Base-by-base conservation (phyloP, 345 rosid genomes). In the Sonneratia caseolaris region DNA sequence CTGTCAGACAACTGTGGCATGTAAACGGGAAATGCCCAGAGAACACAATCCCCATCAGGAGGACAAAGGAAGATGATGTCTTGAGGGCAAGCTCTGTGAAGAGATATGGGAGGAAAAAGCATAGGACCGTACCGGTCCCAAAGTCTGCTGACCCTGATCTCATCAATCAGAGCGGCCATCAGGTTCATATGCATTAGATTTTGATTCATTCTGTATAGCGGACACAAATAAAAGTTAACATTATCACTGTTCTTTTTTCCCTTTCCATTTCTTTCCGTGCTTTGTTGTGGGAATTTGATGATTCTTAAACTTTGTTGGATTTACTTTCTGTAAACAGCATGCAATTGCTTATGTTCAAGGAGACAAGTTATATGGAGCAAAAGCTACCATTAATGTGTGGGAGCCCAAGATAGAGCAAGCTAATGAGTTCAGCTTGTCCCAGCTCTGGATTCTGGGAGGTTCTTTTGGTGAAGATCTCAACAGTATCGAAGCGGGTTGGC, bases 11-110 rank as follows among this genome's bases (percentile, higher is more conserved):
- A 80, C 61, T 78, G 48, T 84, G 87, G 87, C 85, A 82, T 64
- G 37, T 37, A 6, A 82, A 75, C 42, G 95, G 91, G 6, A 80
- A 76, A 74, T 89, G 95, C 76, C 74, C 90, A 10, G 80, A 87
- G 72, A 86, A 85, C 68, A 89, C 91, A 10, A 79, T 89, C 55
- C 95, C 95, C 3, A 66, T 89, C 27, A 84, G 95, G 75, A 87
- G 95, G 70, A 87, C 92, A 18, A 86, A 79, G 71, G 56, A 76
- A 61, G 92, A 87, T 18, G 95, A 89, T 80, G 87, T 89, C 36
- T 42, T 89, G 77, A 84, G 95, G 76, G 92, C 92, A 62, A 89
- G 90, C 68, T 85, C 95, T 0, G 90, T 83, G 71, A 87, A 84
- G 71, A 84, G 90, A 75, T 89, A 78, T 45, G 87, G 87, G 38